Evolutionary conservation across 2,329 filamentous ascomycete species (phyloP).

Genomic region (Sarocladium brachiariae): DNA sequence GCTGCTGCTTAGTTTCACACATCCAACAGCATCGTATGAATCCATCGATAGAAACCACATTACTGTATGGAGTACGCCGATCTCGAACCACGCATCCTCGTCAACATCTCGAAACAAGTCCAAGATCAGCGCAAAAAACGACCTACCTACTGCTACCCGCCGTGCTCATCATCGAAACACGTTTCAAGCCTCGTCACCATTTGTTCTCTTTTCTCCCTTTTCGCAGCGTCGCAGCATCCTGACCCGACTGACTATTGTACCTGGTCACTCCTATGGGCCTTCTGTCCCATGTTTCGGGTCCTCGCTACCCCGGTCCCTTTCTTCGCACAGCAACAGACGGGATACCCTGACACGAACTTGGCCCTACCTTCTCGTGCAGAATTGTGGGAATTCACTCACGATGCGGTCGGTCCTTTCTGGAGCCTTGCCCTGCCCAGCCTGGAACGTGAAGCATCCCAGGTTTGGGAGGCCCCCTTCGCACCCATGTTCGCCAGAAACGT

Average conservation of each 20-base stretch:
- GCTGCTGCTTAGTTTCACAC: too few relatives aligned
- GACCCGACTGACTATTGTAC: too few relatives aligned
- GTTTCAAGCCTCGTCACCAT: conserved; percentile 5
- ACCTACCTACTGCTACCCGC: neutral
- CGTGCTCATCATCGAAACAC: conserved; percentile 6
- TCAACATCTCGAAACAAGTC: conserved; percentile 8
- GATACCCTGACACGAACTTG: too few relatives aligned
- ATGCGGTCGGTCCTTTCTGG: neutral
- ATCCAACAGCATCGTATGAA: too few relatives aligned
- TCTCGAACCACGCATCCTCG: neutral
- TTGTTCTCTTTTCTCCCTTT: neutral
- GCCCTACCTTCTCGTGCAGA: too few relatives aligned
- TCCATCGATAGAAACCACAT: too few relatives aligned
- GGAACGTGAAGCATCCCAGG: conserved; percentile 6
- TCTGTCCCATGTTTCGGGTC: conserved; percentile 5
- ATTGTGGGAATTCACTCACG: neutral
- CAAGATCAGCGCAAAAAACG: conserved; percentile 7
- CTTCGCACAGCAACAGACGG: neutral
- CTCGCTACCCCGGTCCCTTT: neutral
- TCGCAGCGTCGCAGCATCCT: neutral
- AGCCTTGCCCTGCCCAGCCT: neutral
- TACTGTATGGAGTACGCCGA: too few relatives aligned
- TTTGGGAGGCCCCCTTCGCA: conserved; percentile 1
- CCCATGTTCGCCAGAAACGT: conserved; percentile 8
- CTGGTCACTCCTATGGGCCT: too few relatives aligned